Percentiles rank a stretch among this genome's conserved stretches.
phyloP scores from a whole-genome alignment of 345 rosid genomes.

The Cardamine occulta region DNA sequence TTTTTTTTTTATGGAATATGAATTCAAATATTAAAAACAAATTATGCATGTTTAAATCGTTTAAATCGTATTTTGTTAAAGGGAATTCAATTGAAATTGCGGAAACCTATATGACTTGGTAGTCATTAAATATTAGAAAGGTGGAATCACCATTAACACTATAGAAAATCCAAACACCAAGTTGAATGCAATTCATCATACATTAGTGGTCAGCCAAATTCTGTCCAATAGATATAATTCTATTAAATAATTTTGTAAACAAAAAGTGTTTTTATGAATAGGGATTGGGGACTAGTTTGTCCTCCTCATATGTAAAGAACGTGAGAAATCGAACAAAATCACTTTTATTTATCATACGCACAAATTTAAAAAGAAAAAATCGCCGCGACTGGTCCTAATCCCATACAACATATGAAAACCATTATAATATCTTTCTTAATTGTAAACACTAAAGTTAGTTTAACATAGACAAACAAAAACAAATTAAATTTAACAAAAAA shows the following conservation, averaged over 20 bases:
- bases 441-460: neutral
- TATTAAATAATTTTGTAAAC: neutral
- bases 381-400: constrained; percentile 20
- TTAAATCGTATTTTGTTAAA: no score
- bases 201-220: neutral
- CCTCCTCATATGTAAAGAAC: constrained; percentile 20
- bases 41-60: constrained; percentile 3
- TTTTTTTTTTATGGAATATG: neutral
- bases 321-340: constrained; percentile 22
- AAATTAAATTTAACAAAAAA: constrained; percentile 2
- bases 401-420: constrained; percentile 11
- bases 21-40: neutral
- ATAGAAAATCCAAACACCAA: no score
- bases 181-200: no score
- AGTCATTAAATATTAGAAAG: no score
- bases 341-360: constrained; percentile 28
- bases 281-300: constrained; percentile 6
- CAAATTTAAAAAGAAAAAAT: constrained; percentile 19
- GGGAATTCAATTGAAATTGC: no score
- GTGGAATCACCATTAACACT: no score
- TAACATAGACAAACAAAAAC: neutral
- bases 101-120: no score
- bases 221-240: neutral
- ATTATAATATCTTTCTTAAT: neutral
- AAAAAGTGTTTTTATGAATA: neutral